Base-by-base conservation (phyloP, 768 basidiomycete species). In the Rhodotorula sphaerocarpa region DNA sequence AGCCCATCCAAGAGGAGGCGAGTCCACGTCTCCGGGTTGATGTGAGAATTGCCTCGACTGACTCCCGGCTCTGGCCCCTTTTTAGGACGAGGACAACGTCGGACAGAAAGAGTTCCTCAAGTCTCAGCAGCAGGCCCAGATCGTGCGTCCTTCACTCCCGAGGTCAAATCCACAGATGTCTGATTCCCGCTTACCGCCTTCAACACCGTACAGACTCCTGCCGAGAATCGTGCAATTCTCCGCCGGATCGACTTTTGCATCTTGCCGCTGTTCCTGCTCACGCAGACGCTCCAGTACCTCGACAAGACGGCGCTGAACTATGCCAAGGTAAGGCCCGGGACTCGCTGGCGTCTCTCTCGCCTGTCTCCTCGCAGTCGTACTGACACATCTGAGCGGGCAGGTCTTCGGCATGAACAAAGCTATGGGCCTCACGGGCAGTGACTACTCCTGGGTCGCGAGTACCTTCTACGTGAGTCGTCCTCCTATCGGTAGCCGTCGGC, bases 191-290 rank as follows among this genome's bases (percentile, higher is more conserved):
- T 14, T 16, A 5, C 20, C 12, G 25, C 28, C n/a, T 21, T 28
- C n/a, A n/a, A 16, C 50, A 3, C 27, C 50, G 20, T 31, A 5
- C 62, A 64, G 63, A 64, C 63, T 0, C 63, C 63, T 0, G 63
- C 48, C 23, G 45, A 63, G 57, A 63, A 63, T 56, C 48, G 55
- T 39, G 57, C 62, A 21, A 63, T 63, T 45, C 28, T 63, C 10
- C 63, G 57, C 36, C 52, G 71, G 39, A 75, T 76, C 70, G 75
- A 76, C 59, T 65, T 70, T 61, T 69, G 73, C 58, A 60, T 76
- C 39, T 28, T 48, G 2, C 47, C 47, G 18, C 47, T 48, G 30
- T 75, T 76, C 69, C 58, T 75, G 16, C 58, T 75, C 60, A 75
- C 74, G 18, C 74, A 74, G 53, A 74, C 72, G 1, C 60, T 73